Base-by-base conservation (phyloP, 208 protist species). In the Tritrichomonas musculus region DNA sequence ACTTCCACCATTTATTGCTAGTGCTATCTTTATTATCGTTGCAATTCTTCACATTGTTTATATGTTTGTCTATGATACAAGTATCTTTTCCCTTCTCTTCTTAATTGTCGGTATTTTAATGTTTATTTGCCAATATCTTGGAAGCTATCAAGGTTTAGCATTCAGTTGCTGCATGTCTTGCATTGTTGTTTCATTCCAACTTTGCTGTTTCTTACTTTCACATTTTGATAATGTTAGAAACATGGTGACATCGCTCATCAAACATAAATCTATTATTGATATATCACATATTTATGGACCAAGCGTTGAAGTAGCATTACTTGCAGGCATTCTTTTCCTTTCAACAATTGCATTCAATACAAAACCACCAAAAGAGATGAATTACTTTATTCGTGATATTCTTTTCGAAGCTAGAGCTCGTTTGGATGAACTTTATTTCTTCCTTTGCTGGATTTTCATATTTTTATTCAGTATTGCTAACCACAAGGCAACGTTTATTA, bases 391-490 rank as follows among this genome's bases (percentile, higher is more conserved):
- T n/a, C 41, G 27, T 25, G 33, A 20, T 50, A 50, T 82, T 22
- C 30, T 30, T 50, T 30, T 50, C 33, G 73, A 88, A 39, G 33
- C 44, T 14, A 53, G 47, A 50, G 41, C 27, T 17, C 14, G 14
- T 57, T 57, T 88, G 4, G 47, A 47, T 53, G 33, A 20, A 53
- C 57, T 88, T 30, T 88, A 53, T n/a, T 88, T 88, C 77, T 88
- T 57, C 39, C 2, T 57, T 36, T 88, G 41, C 8, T 88, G 77
- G 77, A 20, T 88, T 14, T 88, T 88, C 17, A 88, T 88, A 11
- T 88, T 88, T n/a, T 88, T 88, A 14, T 88, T 60, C 47, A 53
- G 41, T 57, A 88, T 88, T 57, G 44, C n/a, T 11, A 88, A 88
- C 39, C 47, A 88, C 17, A 53, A 88, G 33, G n/a, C 77, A 60